phyloP scores from a whole-genome alignment of 2,329 filamentous ascomycete species.

The Aspergillus neoniger region DNA sequence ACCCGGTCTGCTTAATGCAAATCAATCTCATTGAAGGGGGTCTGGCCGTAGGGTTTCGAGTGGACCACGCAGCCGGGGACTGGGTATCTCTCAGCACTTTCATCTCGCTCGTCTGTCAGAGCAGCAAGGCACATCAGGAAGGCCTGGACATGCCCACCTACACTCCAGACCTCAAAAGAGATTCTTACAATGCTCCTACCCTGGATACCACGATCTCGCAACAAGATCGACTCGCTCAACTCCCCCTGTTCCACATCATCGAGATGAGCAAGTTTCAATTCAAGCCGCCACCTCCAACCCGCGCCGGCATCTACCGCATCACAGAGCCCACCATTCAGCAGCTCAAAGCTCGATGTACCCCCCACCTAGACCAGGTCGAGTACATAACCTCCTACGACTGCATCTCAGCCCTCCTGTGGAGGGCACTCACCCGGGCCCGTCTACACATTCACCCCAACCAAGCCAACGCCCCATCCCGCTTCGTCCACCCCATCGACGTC shows the following conservation, averaged over 20 bases:
- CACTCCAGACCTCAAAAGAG: constrained; percentile 22
- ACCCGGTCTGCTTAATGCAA: constrained; percentile 24
- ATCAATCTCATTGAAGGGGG: constrained; percentile 25
- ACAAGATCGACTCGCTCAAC: constrained; percentile 14
- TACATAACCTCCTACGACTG: constrained; percentile 31
- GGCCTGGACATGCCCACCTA: constrained; percentile 18
- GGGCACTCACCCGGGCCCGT: constrained; percentile 25
- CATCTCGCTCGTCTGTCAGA: constrained; percentile 24
- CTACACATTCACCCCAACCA: constrained; percentile 20
- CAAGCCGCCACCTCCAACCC: constrained; percentile 7
- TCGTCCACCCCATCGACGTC: constrained; percentile 25
- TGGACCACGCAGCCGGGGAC: constrained; percentile 27
- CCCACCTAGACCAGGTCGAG: constrained; percentile 14
- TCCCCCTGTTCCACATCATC: constrained; percentile 19
- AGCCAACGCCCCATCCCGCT: constrained; percentile 10
- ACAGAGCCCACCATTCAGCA: constrained; percentile 17
- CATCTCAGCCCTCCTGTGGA: constrained; percentile 29
- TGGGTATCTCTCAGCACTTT: constrained; percentile 27
- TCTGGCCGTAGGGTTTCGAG: constrained; percentile 20
- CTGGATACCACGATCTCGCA: not conserved
- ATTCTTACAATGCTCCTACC: constrained; percentile 18
- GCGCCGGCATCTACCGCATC: constrained; percentile 21
- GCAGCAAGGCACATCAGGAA: constrained; percentile 22
- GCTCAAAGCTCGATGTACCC: constrained; percentile 19
- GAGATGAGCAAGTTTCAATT: constrained; percentile 17